Base-by-base conservation (phyloP, 805 yeast genomes). In the Jamesozyma spencerorum region DNA sequence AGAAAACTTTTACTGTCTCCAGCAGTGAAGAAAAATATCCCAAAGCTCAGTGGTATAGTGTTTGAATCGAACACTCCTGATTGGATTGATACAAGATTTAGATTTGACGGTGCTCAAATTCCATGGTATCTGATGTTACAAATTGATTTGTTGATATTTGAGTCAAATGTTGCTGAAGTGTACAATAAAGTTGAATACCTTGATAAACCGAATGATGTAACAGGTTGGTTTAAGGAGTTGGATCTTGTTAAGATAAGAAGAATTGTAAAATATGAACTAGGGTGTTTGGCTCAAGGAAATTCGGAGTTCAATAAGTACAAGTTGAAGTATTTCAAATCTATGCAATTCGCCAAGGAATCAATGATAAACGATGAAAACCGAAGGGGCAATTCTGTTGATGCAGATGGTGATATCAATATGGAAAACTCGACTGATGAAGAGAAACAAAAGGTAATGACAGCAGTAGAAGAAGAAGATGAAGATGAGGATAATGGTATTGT, bases 51-150 rank as follows among this genome's bases (percentile, higher is more conserved):
- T 3, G 48, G 56, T 3, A 47, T 51, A 26, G 54, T 49, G 1
- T 67, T 63, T 40, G 55, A 57, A 11, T 54, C 64, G 18, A 58
- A 63, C 39, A 52, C 44, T 7, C 53, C 60, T 7, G 57, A 58
- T 6, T 62, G 50, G 4, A 65, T 64, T 27, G 74, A 77, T 5
- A 56, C 64, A 11, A 63, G 70, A 6, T 74, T 83, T 48, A 64
- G 74, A 27, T 88, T 88, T 62, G 79, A 81, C 44, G 97, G 97
- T 4, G 64, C 62, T 3, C 71, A 69, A 32, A 55, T 83, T 17
- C 94, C 96, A 0, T 64, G 71, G 41, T 73, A 85, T 5, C 74
- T 85, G 8, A 74, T 81, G 44, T 78, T 82, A 50, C 95, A 86
- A 54, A 64, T 92, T 7, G 88, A 87, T 22, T 88, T 90, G 54